These are phyloP conservation scores for Metschnikowia bowlesiae DNA, from an alignment of 805 yeast genomes.

Conservation along the genomic window DNA sequence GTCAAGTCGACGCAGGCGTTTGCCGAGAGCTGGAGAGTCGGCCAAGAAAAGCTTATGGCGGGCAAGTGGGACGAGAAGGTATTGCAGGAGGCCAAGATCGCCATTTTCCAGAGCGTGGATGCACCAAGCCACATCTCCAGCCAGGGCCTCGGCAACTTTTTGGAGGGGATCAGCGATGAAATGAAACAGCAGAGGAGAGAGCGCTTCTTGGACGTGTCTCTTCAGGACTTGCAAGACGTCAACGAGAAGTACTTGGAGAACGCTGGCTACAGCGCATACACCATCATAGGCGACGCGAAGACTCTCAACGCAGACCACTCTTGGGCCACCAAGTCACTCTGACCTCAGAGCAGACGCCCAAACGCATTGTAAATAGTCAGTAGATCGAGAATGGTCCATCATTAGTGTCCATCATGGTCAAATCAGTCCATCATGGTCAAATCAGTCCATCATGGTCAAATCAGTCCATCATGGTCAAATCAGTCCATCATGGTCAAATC, in stretches of 20 bases:
- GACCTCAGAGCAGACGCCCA: not conserved
- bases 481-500: not conserved
- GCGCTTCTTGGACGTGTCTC: constrained; percentile 60
- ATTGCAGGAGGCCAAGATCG: constrained; percentile 82
- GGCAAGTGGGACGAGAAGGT: constrained; percentile 56
- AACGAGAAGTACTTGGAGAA: constrained; percentile 59
- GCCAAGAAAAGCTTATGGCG: constrained; percentile 32
- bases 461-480: too few species aligned
- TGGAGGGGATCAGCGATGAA: constrained; percentile 68
- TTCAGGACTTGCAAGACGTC: constrained; percentile 57
- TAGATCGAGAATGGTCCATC: too few species aligned
- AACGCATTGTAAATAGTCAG: not conserved
- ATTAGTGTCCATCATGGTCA: too few species aligned
- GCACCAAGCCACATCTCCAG: constrained; percentile 79
- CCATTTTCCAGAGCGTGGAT: constrained; percentile 87
- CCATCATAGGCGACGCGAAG: constrained; percentile 45
- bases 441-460: too few species aligned
- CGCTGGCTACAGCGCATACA: constrained; percentile 22
- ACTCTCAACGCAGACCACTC: constrained; percentile 18
- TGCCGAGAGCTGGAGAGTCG: constrained; percentile 38
- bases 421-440: too few species aligned
- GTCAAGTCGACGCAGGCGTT: constrained; percentile 61
- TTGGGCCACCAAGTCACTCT: constrained; percentile 18
- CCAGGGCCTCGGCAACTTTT: constrained; percentile 68
- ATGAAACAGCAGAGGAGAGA: constrained; percentile 79